Conservation (phyloP, 305 asterid species). For the Lippia alba region DNA sequence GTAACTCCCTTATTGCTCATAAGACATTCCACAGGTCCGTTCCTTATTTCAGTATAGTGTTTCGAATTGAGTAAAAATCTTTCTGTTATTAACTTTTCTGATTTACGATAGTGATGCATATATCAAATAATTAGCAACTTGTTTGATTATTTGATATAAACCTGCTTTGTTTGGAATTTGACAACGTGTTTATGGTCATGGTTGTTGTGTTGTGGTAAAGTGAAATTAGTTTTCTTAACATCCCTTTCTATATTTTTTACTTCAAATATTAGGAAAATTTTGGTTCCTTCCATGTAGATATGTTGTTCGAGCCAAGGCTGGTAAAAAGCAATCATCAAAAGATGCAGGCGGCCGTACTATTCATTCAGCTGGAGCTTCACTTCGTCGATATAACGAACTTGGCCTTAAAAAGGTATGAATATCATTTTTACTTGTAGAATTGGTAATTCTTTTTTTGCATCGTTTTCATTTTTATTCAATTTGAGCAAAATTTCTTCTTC, state of each 20-base stretch:
- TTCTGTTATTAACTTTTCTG: background rate
- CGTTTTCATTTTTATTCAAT: background rate
- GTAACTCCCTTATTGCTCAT: conserved; percentile 73
- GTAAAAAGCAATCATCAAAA: conserved; percentile 90
- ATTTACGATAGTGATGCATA: background rate
- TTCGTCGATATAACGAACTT: conserved; percentile 92
- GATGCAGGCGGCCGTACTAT: conserved; percentile 82
- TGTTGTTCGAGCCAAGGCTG: conserved; percentile 97
- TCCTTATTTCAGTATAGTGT: conserved; percentile 21
- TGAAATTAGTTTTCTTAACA: background rate
- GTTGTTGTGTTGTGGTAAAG: conserved; percentile 5
- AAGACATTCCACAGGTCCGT: conserved; percentile 97
- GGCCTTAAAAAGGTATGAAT: conserved; percentile 77
- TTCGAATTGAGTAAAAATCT: conserved; percentile 2
- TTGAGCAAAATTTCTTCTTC: too few species aligned
- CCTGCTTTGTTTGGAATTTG: conserved; percentile 6
- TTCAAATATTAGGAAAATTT: background rate
- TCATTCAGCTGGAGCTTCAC: conserved; percentile 98
- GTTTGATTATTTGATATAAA: conserved; percentile 21
- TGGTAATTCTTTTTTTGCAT: background rate
- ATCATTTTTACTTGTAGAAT: conserved; percentile 17
- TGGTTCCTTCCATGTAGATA: conserved; percentile 58
- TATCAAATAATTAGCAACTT: background rate
- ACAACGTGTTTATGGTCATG: conserved; percentile 3
- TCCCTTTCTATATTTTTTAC: background rate